A percentile compares a stretch with the other conserved stretches of the same genome.
phyloP scores from a whole-genome alignment of 805 yeast genomes.

The Candida sithepensis region DNA sequence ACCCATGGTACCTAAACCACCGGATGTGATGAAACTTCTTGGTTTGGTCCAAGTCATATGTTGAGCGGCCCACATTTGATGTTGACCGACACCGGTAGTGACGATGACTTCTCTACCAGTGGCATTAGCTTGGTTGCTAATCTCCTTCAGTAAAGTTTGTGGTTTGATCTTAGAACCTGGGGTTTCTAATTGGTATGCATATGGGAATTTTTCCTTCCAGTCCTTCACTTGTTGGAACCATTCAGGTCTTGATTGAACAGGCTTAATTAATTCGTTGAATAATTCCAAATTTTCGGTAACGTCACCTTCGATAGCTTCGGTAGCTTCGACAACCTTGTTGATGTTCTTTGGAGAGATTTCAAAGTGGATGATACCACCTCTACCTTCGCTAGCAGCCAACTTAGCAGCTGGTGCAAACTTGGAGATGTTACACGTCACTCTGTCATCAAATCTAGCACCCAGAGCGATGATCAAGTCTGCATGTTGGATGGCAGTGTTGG shows the following conservation, averaged over 20 bases:
- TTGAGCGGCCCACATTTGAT: constrained; percentile 99
- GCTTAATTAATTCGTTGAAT: constrained; percentile 66
- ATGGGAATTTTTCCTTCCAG: constrained; percentile 89
- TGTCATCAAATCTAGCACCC: constrained; percentile 98
- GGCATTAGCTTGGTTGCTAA: constrained; percentile 65
- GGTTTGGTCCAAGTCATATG: constrained; percentile 93
- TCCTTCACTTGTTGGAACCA: constrained; percentile 74
- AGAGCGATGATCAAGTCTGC: constrained; percentile 92
- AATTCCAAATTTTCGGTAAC: constrained; percentile 72
- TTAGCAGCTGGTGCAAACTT: constrained; percentile 94
- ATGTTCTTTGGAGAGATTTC: constrained; percentile 96
- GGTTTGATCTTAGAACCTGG: constrained; percentile 84
- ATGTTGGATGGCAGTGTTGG: constrained; percentile 88
- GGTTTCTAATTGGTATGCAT: constrained; percentile 75
- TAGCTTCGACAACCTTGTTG: constrained; percentile 94
- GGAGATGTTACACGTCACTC: constrained; percentile 84
- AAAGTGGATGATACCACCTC: constrained; percentile 96
- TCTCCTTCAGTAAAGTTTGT: constrained; percentile 81
- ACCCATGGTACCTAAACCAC: constrained; percentile 99
- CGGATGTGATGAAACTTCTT: constrained; percentile 93
- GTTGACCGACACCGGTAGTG: constrained; percentile 99
- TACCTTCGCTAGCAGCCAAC: constrained; percentile 77
- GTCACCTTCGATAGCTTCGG: constrained; percentile 96
- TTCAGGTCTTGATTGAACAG: constrained; percentile 63
- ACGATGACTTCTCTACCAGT: constrained; percentile 74